Conservation (phyloP, 768 basidiomycete species). For the Mycena rebaudengoi region DNA sequence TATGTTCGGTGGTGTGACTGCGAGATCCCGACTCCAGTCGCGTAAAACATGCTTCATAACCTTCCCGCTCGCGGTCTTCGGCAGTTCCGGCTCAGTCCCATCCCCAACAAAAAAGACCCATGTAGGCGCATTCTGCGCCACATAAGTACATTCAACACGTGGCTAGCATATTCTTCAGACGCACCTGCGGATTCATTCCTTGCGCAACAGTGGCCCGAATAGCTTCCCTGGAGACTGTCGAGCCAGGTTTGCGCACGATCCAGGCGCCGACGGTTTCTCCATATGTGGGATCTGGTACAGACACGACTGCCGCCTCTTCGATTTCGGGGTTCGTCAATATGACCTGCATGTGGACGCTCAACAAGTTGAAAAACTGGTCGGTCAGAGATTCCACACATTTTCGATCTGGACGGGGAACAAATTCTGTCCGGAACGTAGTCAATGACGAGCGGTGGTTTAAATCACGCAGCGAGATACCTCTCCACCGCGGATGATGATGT, state of each 20-base stretch:
- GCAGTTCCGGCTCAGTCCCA: constrained; percentile 62
- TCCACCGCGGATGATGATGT: constrained; percentile 88
- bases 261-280: constrained; percentile 87
- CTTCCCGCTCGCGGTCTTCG: constrained; percentile 90
- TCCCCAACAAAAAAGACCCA: constrained; percentile 89
- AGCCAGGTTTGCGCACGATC: constrained; percentile 63
- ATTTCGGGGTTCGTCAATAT: constrained; percentile 42
- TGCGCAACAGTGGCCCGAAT: constrained; percentile 63
- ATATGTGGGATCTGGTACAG: constrained; percentile 72
- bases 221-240: constrained; percentile 54
- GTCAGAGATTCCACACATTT: constrained; percentile 62
- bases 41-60: constrained; percentile 84
- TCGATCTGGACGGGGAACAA: constrained; percentile 88
- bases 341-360: background rate
- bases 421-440: constrained; percentile 59
- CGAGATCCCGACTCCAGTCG: constrained; percentile 69
- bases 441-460: background rate
- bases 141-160: constrained; percentile 10
- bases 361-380: no score
- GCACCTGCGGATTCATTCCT: constrained; percentile 85
- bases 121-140: constrained; percentile 73
- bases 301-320: constrained; percentile 75
- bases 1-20: no score
- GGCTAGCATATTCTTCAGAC: no score
- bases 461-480: constrained; percentile 55